Base-by-base conservation (phyloP, 2,329 filamentous ascomycete genomes). In the Colletotrichum tropicicola region DNA sequence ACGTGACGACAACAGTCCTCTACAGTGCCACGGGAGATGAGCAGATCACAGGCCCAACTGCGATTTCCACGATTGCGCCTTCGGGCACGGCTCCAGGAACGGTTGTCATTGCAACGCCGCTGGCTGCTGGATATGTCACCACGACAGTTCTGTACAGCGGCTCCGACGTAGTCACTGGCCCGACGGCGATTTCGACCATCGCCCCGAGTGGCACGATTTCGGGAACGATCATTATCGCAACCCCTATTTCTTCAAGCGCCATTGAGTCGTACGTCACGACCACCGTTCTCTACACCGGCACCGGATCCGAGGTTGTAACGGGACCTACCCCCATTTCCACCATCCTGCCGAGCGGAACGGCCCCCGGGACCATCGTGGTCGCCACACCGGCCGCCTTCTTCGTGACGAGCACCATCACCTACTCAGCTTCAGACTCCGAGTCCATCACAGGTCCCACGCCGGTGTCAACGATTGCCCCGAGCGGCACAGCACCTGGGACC, bases 401-500 rank as follows among this genome's bases (percentile, higher is more conserved):
- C 15, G 37, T 55, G 2, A 55, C 52, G 5, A 27, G 23, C 6
- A 43, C 39, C 3, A 15, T 55, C 12, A 43, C 39, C 52, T 30
- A 9, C 39, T 55, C 52, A 23, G 39, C n/a, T 5, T 19, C 52
- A 3, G 39, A 39, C 19, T 32, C 25, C 8, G 39, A 57, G 10
- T 10, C n/a, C 2, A n/a, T 58, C n/a, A 62, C 65, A 2, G 44
- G 32, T 3, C 52, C 53, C 3, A 49, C 43, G 21, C 45, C 51
- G 2, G 49, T 66, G 4, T 49, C 48, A 5, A 68, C 59, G 10
- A 53, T 67, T 8, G 19, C 43, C 4, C 53, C 55, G 1, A 47
- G 28, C 12, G 65, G 65, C 2, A 65, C 53, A 4, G 54, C n/a
- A 7, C 54, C 58, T 15, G 64, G 57, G 2, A 68, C 67, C 3